phyloP scores from a whole-genome alignment of 306 rosid species.

The Prunus salicina region DNA sequence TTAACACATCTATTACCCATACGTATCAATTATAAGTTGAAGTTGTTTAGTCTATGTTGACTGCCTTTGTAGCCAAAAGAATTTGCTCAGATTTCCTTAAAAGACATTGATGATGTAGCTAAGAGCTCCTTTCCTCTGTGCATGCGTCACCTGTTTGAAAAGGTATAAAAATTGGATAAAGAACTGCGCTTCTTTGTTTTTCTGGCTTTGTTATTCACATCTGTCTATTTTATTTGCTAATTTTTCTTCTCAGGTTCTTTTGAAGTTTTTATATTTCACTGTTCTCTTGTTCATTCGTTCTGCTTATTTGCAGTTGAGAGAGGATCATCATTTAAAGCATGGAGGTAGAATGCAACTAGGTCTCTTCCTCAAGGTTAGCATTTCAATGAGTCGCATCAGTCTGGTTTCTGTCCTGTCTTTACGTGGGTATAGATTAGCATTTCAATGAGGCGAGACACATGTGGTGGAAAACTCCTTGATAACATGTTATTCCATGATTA shows the following conservation, averaged over 20 bases:
- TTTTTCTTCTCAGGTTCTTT: neutral
- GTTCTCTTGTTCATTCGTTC: conserved; percentile 20
- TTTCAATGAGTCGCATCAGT: conserved; percentile 13
- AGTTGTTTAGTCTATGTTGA: conserved; percentile 21
- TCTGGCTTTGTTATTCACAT: neutral
- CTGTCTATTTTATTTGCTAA: neutral
- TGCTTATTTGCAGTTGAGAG: conserved; percentile 63
- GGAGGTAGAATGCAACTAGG: conserved; percentile 99
- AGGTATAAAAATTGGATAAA: conserved; percentile 49
- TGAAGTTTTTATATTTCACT: conserved; percentile 3
- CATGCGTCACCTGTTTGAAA: conserved; percentile 91
- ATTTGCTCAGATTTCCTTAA: conserved; percentile 60
- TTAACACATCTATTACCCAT: conserved; percentile 11
- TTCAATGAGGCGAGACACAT: conserved; percentile 1
- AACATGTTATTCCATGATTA: neutral
- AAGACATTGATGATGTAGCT: conserved; percentile 77
- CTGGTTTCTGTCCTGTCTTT: neutral
- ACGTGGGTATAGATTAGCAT: neutral
- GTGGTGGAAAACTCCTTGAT: neutral
- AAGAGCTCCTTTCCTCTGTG: conserved; percentile 92
- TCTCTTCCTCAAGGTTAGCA: conserved; percentile 86
- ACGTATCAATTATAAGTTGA: conserved; percentile 16
- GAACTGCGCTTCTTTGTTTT: conserved; percentile 8
- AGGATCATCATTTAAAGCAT: conserved; percentile 97
- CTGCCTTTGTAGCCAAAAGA: conserved; percentile 63